Conservation (phyloP, 805 yeast species). For the Cyberlindnera japonica region DNA sequence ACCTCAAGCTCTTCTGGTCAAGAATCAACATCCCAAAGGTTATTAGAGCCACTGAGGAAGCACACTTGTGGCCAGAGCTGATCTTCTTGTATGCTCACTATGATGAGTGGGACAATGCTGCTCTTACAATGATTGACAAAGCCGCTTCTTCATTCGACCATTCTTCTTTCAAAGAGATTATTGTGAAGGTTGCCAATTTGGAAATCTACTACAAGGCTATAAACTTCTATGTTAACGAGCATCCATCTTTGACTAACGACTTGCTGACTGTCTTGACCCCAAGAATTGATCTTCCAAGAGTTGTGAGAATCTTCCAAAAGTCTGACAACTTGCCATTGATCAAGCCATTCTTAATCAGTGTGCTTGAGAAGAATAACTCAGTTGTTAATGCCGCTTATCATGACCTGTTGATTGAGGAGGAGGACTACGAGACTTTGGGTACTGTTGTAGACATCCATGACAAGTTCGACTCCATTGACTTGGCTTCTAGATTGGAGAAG, state of each 20-base stretch:
- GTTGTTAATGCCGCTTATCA: slow-evolving; percentile 95
- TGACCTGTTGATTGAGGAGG: slow-evolving; percentile 92
- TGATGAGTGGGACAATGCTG: slow-evolving; percentile 99
- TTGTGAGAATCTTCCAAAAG: slow-evolving; percentile 89
- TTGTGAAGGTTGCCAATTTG: slow-evolving; percentile 91
- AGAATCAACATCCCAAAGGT: slow-evolving; percentile 97
- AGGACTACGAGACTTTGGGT: slow-evolving; percentile 86
- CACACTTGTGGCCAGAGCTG: slow-evolving; percentile 95
- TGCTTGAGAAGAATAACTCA: slow-evolving; percentile 83
- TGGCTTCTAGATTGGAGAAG: slow-evolving; percentile 90
- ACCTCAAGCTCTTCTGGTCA: slow-evolving; percentile 96
- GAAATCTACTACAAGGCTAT: slow-evolving; percentile 97
- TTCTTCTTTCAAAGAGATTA: slow-evolving; percentile 86
- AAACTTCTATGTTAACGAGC: slow-evolving; percentile 87
- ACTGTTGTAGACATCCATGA: slow-evolving; percentile 86
- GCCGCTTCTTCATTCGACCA: slow-evolving; percentile 93
- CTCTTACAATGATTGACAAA: slow-evolving; percentile 92
- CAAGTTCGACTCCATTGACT: slow-evolving; percentile 85
- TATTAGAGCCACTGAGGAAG: slow-evolving; percentile 85
- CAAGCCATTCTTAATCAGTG: slow-evolving; percentile 91
- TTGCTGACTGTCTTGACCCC: slow-evolving; percentile 79
- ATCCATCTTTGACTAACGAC: slow-evolving; percentile 87
- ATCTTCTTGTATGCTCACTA: slow-evolving; percentile 96
- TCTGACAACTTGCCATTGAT: slow-evolving; percentile 95
- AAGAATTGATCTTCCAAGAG: slow-evolving; percentile 90